These are phyloP conservation scores for Suillus sp. DNA, from an alignment of 768 basidiomycete species.

Conservation along the genomic window DNA sequence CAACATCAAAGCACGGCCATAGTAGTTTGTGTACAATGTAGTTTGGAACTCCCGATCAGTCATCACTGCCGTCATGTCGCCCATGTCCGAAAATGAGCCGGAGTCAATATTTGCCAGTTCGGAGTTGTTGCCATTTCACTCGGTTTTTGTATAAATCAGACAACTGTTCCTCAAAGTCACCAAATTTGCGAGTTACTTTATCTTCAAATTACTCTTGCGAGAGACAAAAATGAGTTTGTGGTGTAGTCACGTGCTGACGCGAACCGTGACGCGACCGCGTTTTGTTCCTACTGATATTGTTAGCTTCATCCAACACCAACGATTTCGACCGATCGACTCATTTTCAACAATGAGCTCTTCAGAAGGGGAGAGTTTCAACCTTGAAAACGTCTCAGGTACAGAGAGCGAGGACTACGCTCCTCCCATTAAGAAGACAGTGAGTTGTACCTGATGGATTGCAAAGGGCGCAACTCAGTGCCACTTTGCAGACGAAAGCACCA, in stretches of 20 bases:
- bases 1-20: constrained; percentile 65
- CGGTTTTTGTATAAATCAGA: neutral
- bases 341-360: constrained; percentile 65
- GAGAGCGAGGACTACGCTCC: constrained; percentile 74
- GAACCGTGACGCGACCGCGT: constrained; percentile 2
- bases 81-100: neutral
- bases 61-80: neutral
- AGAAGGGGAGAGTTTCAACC: constrained; percentile 67
- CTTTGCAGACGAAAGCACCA: constrained; percentile 34
- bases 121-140: neutral
- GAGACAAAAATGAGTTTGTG: neutral
- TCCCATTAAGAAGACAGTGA: constrained; percentile 53
- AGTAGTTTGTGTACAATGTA: neutral
- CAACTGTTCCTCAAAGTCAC: neutral
- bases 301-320: constrained; percentile 13
- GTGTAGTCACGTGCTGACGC: constrained; percentile 3
- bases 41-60: neutral
- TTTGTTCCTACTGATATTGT: neutral
- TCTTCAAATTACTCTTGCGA: too few relatives aligned
- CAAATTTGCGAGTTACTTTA: constrained; percentile 2
- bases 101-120: neutral
- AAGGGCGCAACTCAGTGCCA: constrained; percentile 23
- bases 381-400: constrained; percentile 55
- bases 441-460: constrained; percentile 7
- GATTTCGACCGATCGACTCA: neutral